Base-by-base conservation (phyloP, 176 grass and related monocot species). In the Saccharum officinarum region DNA sequence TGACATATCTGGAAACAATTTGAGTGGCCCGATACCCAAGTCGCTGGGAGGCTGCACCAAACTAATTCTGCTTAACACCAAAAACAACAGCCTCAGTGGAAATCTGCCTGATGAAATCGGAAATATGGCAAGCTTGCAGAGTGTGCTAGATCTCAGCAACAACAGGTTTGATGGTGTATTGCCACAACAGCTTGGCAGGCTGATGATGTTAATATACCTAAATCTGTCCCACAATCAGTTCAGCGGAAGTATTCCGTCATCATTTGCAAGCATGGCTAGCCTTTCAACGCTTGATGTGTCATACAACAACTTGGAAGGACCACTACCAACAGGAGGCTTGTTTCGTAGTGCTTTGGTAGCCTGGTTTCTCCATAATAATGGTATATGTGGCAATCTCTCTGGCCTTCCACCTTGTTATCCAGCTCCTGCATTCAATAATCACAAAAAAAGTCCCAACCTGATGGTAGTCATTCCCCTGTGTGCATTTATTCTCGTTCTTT, bases 161-260 rank as follows among this genome's bases (percentile, higher is more conserved):
- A 92, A 88, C 25, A 39, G 10, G 30, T 50, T 92, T 10, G 39
- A 18, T 4, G 83, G 90, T n/a, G 36, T 38, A 2, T 62, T 92
- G 39, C 72, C 83, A 47, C 15, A 13, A 12, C n/a, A 80, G 0
- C 45, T 92, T 30, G 76, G 71, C 4, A 72, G 16, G 11, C 39
- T 88, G 25, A 3, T 3, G 8, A 80, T 79, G 90, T 52, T 92
- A 8, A 37, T 84, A 36, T 42, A 28, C 8, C 45, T 89, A 4
- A 92, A 92, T 33, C 17, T 89, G 1, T 92, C 90, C 3, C 90
- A 89, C 42, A 92, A 92, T 63, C 85, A 70, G 45, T 69, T 87
- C n/a, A 37, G 7, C 18, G 86, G 84, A 64, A 59, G 54, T 1
- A 80, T 80, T 44, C 87, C 86, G 0, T 47, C 86, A 22, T 75